Base-by-base conservation (phyloP, 805 yeast genomes). In the Pichia heedii region DNA sequence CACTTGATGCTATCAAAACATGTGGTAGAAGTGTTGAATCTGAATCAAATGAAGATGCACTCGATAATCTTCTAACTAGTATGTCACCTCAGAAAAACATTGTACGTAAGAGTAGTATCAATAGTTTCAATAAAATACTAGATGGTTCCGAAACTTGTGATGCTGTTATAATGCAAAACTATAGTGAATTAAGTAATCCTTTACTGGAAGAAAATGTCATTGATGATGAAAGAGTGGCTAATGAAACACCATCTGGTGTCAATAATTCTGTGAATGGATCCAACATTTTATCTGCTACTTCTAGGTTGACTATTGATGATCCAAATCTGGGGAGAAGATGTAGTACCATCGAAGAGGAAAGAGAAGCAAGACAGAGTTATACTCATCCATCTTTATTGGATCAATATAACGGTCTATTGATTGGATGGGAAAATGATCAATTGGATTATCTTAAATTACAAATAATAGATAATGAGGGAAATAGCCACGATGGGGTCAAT, bases 261-360 rank as follows among this genome's bases (percentile, higher is more conserved):
- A 4, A 11, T 18, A 12, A 24, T 21, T 4, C 22, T 13, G 36
- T 35, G 4, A n/a, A n/a, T n/a, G 37, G n/a, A 22, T n/a, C 27
- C 7, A 4, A 15, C n/a, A 29, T 29, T 29, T 29, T 35, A 19
- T 20, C 37, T 15, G 20, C 10, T 5, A 22, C 27, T 26, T 43
- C 22, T 24, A 36, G 20, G 32, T 33, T 16, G 19, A 37, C 18
- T n/a, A 36, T 9, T 19, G 26, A 22, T 12, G 36, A 16, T n/a
- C 15, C 20, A 32, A 16, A 18, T 5, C n/a, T 32, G 10, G 19
- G 15, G 16, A 18, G 43, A 37, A 63, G 78, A 43, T 58, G 74
- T 16, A 70, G 76, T 41, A 76, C 81, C 0, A 67, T 76, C 20
- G 81, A 76, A 51, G 81, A 76, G 53, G 77, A 74, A 46, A 53